phyloP scores from a whole-genome alignment of 306 rosid species.

The Albizia julibrissin region DNA sequence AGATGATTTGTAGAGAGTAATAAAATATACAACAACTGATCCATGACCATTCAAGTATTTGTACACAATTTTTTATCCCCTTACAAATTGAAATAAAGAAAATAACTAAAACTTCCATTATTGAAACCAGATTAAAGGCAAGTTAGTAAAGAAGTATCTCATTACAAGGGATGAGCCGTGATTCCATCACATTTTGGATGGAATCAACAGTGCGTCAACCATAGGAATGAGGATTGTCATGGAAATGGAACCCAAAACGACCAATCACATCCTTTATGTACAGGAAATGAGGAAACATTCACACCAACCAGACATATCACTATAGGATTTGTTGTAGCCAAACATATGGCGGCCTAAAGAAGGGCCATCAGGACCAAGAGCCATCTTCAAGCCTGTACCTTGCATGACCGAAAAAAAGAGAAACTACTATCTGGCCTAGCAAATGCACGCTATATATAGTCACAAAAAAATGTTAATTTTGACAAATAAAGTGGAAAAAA shows the following conservation, averaged over 20 bases:
- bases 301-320: background rate
- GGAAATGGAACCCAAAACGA: background rate
- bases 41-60: too few species aligned
- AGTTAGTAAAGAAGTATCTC: too few species aligned
- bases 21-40: too few species aligned
- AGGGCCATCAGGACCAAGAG: background rate
- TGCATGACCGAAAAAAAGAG: background rate
- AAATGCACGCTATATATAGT: background rate
- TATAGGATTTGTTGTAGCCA: background rate
- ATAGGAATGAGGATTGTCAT: background rate
- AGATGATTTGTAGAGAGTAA: too few species aligned
- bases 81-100: too few species aligned
- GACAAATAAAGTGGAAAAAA: background rate
- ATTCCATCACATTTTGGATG: too few species aligned
- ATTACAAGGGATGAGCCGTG: too few species aligned
- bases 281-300: background rate
- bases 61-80: too few species aligned
- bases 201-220: too few species aligned
- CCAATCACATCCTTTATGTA: background rate
- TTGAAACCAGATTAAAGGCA: too few species aligned
- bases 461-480: background rate
- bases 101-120: too few species aligned
- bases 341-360: background rate
- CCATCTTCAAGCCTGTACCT: background rate
- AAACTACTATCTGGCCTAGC: too few species aligned